These are phyloP conservation scores for Phytophthora sp. DNA, from an alignment of 352 stramenopile species.

Conservation along the genomic window DNA sequence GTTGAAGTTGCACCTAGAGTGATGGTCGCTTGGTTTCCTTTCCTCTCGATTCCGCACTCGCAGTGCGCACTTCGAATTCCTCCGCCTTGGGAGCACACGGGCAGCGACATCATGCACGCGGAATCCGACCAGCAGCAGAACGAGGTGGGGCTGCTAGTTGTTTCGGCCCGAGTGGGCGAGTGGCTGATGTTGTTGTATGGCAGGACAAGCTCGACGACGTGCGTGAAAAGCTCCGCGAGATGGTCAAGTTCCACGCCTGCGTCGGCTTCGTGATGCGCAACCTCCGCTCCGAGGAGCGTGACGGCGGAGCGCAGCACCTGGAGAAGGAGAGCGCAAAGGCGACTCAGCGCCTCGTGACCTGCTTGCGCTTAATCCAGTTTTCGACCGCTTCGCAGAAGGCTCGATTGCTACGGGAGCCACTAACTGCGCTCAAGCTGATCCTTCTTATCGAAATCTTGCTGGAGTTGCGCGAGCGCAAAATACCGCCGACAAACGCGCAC, in stretches of 20 bases:
- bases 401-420: no score
- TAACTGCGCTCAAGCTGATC: no score
- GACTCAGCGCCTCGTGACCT: conserved; percentile 4
- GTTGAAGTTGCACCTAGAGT: conserved; percentile 35
- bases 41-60: conserved; percentile 6
- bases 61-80: conserved; percentile 15
- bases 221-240: conserved; percentile 6
- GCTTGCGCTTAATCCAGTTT: conserved; percentile 2
- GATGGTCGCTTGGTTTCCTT: conserved; percentile 24
- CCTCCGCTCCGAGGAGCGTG: background rate
- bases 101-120: conserved; percentile 6
- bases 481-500: no score
- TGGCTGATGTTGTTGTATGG: no score
- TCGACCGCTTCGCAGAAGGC: no score
- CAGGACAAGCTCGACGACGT: conserved; percentile 1
- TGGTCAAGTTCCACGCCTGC: conserved; percentile 23
- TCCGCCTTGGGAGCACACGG: background rate
- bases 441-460: no score
- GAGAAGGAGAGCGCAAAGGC: background rate
- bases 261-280: conserved; percentile 9
- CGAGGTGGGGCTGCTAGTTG: no score
- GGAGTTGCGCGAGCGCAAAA: no score
- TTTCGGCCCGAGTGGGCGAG: no score
- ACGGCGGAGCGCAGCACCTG: background rate
- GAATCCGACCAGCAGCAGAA: conserved; percentile 4